phyloP scores from a whole-genome alignment of 106 monocot species.

The Dendrobium chrysotoxum region DNA sequence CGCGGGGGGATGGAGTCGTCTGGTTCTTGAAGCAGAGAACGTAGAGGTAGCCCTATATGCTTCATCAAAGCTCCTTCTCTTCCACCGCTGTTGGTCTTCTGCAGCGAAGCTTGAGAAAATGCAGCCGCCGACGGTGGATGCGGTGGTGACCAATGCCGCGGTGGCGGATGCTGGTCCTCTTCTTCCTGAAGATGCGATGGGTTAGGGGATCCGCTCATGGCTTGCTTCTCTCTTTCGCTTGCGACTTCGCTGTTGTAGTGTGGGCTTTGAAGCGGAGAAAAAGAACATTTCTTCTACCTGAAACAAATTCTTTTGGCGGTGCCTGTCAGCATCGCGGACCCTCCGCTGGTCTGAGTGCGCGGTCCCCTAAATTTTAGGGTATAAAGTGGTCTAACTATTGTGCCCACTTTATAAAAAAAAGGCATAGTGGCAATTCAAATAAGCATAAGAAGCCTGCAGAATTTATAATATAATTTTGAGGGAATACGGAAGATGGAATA shows the following conservation, averaged over 20 bases:
- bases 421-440: too few relatives aligned
- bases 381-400: too few relatives aligned
- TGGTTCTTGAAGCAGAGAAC: not conserved
- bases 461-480: too few relatives aligned
- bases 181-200: not conserved
- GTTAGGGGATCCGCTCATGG: slow-evolving; percentile 2
- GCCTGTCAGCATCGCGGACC: too few relatives aligned
- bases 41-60: not conserved
- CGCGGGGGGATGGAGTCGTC: not conserved
- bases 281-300: not conserved
- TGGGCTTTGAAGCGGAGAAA: not conserved
- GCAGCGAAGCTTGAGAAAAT: not conserved
- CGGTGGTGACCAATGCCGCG: too few relatives aligned
- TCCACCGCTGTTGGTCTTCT: not conserved
- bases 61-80: not conserved
- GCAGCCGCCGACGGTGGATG: not conserved
- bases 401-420: too few relatives aligned
- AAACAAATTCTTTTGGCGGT: not conserved
- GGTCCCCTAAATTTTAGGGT: too few relatives aligned
- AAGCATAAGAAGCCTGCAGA: too few relatives aligned
- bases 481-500: too few relatives aligned
- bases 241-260: not conserved
- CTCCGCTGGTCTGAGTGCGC: too few relatives aligned
- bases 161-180: not conserved
- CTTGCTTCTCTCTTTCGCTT: not conserved